Conservation (phyloP, 768 basidiomycete genomes). For the Mycena venus region DNA sequence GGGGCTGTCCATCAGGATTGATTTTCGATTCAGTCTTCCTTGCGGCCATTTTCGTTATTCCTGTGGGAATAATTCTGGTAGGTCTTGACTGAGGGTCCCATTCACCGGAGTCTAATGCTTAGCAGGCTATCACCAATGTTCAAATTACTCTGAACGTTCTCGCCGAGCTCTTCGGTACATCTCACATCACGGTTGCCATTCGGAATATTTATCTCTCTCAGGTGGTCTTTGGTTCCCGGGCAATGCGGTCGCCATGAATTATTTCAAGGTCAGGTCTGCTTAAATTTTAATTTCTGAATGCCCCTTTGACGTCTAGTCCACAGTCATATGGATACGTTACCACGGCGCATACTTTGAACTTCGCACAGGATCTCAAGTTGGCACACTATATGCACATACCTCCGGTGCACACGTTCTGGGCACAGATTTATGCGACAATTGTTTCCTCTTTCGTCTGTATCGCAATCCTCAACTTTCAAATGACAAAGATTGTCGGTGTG, state of each 20-base stretch:
- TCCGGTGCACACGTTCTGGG: slow-evolving; percentile 48
- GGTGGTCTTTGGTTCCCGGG: slow-evolving; percentile 45
- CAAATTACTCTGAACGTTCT: slow-evolving; percentile 52
- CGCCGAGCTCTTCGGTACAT: slow-evolving; percentile 49
- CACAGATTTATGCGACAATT: slow-evolving; percentile 50
- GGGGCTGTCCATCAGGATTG: background rate
- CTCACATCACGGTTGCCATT: background rate
- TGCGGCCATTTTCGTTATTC: slow-evolving; percentile 41
- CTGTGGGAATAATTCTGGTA: slow-evolving; percentile 45
- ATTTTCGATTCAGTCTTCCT: slow-evolving; percentile 16
- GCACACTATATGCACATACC: slow-evolving; percentile 52
- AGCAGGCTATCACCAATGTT: slow-evolving; percentile 48
- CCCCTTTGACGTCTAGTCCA: background rate
- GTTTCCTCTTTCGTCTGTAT: slow-evolving; percentile 47
- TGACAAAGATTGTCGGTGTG: slow-evolving; percentile 48
- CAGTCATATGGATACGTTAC: slow-evolving; percentile 50
- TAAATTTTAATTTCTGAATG: background rate
- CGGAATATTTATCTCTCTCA: background rate
- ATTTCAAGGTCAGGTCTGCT: slow-evolving; percentile 40
- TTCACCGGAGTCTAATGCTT: background rate
- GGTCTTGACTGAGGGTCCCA: background rate
- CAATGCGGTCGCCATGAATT: slow-evolving; percentile 49
- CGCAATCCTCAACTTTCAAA: slow-evolving; percentile 44
- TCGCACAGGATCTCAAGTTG: slow-evolving; percentile 46
- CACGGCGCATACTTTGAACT: slow-evolving; percentile 42